phyloP scores from a whole-genome alignment of 2,329 filamentous ascomycete genomes.

The Aotearoamyces nothofagi region DNA sequence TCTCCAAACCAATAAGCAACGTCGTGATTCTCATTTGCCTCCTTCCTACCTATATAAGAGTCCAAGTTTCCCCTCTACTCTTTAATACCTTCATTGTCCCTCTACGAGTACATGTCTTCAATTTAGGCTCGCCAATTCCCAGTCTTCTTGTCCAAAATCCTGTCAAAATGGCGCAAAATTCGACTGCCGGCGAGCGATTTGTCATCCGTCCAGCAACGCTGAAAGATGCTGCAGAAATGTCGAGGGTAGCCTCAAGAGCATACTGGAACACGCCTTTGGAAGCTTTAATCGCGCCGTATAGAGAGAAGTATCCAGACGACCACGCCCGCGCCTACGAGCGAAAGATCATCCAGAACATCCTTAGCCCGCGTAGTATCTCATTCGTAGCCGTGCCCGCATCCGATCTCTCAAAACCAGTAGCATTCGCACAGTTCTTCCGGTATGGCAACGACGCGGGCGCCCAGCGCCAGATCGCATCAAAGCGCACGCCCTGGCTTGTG shows the following conservation, averaged over 20 bases:
- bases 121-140: too few species aligned
- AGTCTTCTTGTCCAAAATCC: too few species aligned
- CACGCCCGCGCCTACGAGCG: background rate
- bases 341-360: background rate
- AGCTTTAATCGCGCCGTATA: constrained; percentile 8
- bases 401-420: constrained; percentile 6
- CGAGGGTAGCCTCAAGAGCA: constrained; percentile 8
- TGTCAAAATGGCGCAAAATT: too few species aligned
- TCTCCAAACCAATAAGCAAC: too few species aligned
- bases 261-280: constrained; percentile 9
- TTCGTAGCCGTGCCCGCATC: background rate
- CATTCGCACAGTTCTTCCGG: constrained; percentile 9
- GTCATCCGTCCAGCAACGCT: constrained; percentile 8
- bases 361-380: background rate
- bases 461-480: constrained; percentile 3
- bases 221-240: constrained; percentile 7
- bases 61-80: too few species aligned
- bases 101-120: too few species aligned
- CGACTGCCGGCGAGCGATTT: too few species aligned
- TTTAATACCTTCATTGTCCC: too few species aligned
- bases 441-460: constrained; percentile 11
- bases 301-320: constrained; percentile 5
- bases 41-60: too few species aligned
- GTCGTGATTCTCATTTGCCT: too few species aligned
- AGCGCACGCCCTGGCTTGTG: constrained; percentile 4